A percentile compares a stretch with the other conserved stretches of the same genome.
These are phyloP conservation scores for Sugiyamaella sp. DNA, from an alignment of 1,139 yeast species.

Conservation along the genomic window DNA sequence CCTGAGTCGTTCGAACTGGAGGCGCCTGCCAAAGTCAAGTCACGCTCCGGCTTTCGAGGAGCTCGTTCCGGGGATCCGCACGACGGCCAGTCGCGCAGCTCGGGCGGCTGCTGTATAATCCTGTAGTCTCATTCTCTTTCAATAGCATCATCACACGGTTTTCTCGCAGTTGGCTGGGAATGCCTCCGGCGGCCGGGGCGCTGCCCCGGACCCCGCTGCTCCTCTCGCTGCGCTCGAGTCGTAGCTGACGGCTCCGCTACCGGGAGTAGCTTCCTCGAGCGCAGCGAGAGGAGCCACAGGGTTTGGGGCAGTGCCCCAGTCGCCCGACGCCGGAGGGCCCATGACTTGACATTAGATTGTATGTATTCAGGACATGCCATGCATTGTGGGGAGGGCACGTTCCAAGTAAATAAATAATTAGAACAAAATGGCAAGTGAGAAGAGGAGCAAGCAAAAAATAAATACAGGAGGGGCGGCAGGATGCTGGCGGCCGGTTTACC, in stretches of 20 bases:
- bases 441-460: constrained; percentile 3
- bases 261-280: too few relatives aligned
- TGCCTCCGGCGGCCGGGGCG: background rate
- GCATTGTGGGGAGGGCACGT: constrained; percentile 12
- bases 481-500: constrained; percentile 2
- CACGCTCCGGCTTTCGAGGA: constrained; percentile 23
- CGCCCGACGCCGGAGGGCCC: constrained; percentile 2
- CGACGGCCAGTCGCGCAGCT: constrained; percentile 20
- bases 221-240: background rate
- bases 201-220: constrained; percentile 1
- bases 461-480: constrained; percentile 11
- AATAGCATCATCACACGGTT: constrained; percentile 1
- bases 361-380: constrained; percentile 14
- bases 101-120: constrained; percentile 33
- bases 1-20: constrained; percentile 38
- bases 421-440: background rate
- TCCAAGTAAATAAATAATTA: constrained; percentile 17
- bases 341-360: background rate
- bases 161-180: background rate
- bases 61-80: constrained; percentile 19
- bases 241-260: background rate
- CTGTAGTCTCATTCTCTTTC: constrained; percentile 15
- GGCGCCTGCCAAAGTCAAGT: constrained; percentile 25
- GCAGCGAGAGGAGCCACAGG: background rate
- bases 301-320: constrained; percentile 1